These are phyloP conservation scores for Jatropha multifida DNA, from an alignment of 441 rosid species.

Conservation along the genomic window DNA sequence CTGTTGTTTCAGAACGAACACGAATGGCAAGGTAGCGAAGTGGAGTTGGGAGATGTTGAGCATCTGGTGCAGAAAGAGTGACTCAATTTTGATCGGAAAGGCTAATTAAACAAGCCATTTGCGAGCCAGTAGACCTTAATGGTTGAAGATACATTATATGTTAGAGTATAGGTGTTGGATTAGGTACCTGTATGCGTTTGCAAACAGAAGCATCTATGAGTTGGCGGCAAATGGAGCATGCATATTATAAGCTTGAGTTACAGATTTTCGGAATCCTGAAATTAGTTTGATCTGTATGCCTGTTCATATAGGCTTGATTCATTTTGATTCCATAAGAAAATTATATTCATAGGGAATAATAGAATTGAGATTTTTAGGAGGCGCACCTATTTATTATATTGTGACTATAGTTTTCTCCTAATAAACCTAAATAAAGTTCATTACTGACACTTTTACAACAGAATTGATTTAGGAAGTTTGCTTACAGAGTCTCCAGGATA, in stretches of 20 bases:
- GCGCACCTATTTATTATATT: not conserved
- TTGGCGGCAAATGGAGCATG: not conserved
- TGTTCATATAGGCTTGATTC: not conserved
- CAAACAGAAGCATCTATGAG: not conserved
- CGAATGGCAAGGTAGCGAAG: conserved; percentile 45
- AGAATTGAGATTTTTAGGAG: not conserved
- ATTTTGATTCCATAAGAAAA: conserved; percentile 5
- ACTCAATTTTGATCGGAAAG: not conserved
- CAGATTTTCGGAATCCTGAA: not conserved
- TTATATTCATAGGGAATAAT: not conserved
- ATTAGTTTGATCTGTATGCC: conserved; percentile 1
- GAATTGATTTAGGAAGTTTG: not conserved
- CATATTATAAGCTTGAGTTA: not conserved
- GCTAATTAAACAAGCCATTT: not conserved
- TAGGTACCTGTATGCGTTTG: not conserved
- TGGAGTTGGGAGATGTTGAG: conserved; percentile 71
- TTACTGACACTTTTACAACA: not conserved
- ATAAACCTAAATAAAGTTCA: conserved; percentile 7
- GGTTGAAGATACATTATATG: not conserved
- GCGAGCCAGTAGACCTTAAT: not conserved
- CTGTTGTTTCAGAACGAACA: conserved; percentile 49
- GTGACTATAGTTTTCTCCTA: not conserved
- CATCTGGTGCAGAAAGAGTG: conserved; percentile 62
- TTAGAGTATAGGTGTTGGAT: not conserved
- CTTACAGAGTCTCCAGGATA: not conserved